Conservation (phyloP, 306 rosid species). For the Abrus pulchellus region DNA sequence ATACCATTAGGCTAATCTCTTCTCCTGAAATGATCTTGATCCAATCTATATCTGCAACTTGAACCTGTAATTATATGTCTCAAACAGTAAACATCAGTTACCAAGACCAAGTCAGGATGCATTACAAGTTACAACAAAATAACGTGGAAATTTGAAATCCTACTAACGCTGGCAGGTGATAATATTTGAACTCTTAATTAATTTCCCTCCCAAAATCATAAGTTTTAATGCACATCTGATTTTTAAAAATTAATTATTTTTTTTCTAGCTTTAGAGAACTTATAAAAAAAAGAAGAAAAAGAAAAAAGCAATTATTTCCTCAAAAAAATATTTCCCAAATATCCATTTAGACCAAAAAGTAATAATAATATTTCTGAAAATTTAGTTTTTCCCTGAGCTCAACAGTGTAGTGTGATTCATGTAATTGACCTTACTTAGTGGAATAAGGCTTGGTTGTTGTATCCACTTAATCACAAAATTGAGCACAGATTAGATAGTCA, state of each 20-base stretch:
- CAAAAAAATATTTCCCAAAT: not conserved
- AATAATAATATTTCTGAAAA: no score
- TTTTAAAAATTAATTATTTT: not conserved
- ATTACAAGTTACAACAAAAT: not conserved
- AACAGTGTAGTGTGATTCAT: no score
- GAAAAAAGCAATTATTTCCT: not conserved
- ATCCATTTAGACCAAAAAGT: not conserved
- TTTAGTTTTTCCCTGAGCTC: no score
- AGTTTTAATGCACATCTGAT: not conserved
- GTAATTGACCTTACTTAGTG: no score
- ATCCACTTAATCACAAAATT: conserved; percentile 6
- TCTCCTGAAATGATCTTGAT: conserved; percentile 73
- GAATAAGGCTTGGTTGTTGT: no score
- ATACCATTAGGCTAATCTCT: conserved; percentile 84
- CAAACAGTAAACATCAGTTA: conserved; percentile 28
- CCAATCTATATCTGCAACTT: conserved; percentile 95
- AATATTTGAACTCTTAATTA: conserved; percentile 20
- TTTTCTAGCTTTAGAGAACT: not conserved
- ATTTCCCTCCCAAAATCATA: conserved; percentile 10
- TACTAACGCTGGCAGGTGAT: conserved; percentile 20
- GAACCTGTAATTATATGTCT: conserved; percentile 67
- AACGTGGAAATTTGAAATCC: conserved; percentile 27
- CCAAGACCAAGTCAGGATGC: conserved; percentile 32
- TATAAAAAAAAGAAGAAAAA: not conserved
- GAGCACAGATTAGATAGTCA: conserved; percentile 28